Conservation (phyloP, 441 rosid genomes). For the Croton laevigatus region DNA sequence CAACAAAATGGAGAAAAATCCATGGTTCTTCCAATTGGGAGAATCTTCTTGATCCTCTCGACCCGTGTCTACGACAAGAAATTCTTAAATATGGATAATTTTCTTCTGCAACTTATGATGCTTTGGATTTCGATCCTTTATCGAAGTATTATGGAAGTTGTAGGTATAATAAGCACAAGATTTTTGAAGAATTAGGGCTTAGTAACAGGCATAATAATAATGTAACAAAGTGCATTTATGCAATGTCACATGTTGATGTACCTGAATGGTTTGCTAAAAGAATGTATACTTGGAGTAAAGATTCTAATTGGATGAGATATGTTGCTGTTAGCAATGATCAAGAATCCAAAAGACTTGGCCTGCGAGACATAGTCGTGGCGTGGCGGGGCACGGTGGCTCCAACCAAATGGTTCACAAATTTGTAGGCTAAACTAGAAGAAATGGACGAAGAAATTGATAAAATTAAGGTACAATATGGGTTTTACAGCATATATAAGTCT, state of each 20-base stretch:
- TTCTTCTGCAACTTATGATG: slow-evolving; percentile 57
- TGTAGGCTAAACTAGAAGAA: slow-evolving; percentile 42
- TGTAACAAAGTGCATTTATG: slow-evolving; percentile 55
- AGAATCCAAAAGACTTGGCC: slow-evolving; percentile 58
- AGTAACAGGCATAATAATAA: slow-evolving; percentile 42
- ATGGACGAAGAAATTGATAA: slow-evolving; percentile 21
- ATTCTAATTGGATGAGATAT: slow-evolving; percentile 81
- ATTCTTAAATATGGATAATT: slow-evolving; percentile 67
- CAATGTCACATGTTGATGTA: slow-evolving; percentile 62
- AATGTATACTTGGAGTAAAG: slow-evolving; percentile 58
- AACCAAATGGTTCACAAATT: slow-evolving; percentile 63
- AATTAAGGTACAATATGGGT: slow-evolving; percentile 61
- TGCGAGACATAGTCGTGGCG: slow-evolving; percentile 66
- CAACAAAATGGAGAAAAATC: slow-evolving; percentile 50
- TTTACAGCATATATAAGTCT: slow-evolving; percentile 55
- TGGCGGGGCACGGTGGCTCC: slow-evolving; percentile 89
- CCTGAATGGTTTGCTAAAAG: slow-evolving; percentile 56
- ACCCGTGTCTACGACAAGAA: slow-evolving; percentile 56
- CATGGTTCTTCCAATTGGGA: slow-evolving; percentile 53
- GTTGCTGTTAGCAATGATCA: slow-evolving; percentile 50
- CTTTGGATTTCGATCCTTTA: slow-evolving; percentile 58
- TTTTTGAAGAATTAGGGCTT: slow-evolving; percentile 51
- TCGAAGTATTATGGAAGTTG: slow-evolving; percentile 71
- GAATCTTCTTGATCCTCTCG: slow-evolving; percentile 51
- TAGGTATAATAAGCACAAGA: slow-evolving; percentile 42